Conservation (phyloP, 257 asterid genomes). For the Rhazya stricta region DNA sequence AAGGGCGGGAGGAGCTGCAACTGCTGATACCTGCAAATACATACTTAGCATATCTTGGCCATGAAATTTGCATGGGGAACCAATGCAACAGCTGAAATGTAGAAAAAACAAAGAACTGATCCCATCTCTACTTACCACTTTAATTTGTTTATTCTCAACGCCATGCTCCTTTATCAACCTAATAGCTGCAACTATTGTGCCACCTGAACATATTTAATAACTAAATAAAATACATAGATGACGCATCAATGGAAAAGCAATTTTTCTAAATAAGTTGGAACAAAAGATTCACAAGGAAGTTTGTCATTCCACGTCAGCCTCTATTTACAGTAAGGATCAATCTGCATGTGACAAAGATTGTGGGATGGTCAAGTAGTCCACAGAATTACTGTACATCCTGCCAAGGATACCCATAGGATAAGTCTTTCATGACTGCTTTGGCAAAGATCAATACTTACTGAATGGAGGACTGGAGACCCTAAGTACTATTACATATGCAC, state of each 20-base stretch:
- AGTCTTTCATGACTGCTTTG: not conserved
- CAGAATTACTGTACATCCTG: not conserved
- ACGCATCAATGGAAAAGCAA: not conserved
- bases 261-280: not conserved
- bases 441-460: not conserved
- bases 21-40: constrained; percentile 59
- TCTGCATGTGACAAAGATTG: not conserved
- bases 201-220: constrained; percentile 42
- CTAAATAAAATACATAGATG: not conserved
- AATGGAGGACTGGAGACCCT: not conserved
- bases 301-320: not conserved
- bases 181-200: constrained; percentile 84
- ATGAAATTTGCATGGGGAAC: not conserved
- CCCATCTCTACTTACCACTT: constrained; percentile 62
- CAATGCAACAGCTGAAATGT: not conserved
- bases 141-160: constrained; percentile 64
- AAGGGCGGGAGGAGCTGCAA: constrained; percentile 95
- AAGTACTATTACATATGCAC: not conserved
- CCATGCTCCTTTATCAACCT: constrained; percentile 79
- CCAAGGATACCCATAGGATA: not conserved
- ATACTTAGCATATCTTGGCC: constrained; percentile 4
- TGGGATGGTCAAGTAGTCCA: not conserved
- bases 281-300: not conserved
- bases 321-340: not conserved
- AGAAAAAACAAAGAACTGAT: constrained; percentile 7